Evolutionary conservation across 2,329 filamentous ascomycete genomes (phyloP), one percentile per base, ranked within the genome.

Genomic region (Canariomyces notabilis): DNA sequence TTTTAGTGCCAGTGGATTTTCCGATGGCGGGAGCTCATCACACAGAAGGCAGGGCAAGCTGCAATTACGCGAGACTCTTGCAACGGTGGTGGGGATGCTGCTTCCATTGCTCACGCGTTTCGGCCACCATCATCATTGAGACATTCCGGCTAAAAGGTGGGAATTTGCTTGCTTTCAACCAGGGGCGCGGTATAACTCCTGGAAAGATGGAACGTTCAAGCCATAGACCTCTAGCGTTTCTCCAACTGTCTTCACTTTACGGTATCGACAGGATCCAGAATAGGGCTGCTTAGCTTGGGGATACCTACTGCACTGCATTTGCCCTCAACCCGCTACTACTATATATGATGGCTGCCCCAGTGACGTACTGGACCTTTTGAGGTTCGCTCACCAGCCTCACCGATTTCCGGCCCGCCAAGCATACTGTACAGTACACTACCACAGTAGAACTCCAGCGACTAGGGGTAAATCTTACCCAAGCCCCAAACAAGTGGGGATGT

Each of bases 21-120:
- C 70, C 6, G 79, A 83, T 16, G 67, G 67, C 2, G 65, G 62
- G 38, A 58, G 64, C 14, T 46, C 63, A 29, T 58, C 68, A 33
- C 73, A 77, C 59, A 70, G 74, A 48, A 76, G 76, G 61, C 66
- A 75, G 45, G 67, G 67, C 40, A 76, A 77, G 26, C 78, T 78
- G 14, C 75, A 80, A 59, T 75, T 85, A 73, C 73, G 82, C 40
- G 82, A 88, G 59, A 87, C 83, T 0, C 59, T 89, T 43, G 80
- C 80, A 11, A 86, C 85, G 3, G 77, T 89, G 12, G 75, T 74
- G 20, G 87, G 87, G 52, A 91, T 93, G 85, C 64, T 91, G 44
- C 64, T 93, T 44, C 87, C 87, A 12, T 72, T 91, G 33, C 67
- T 90, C 34, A 88, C 86, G 16, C 86, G 89, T 58, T 79, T 89